A percentile compares a stretch with the other conserved stretches of the same genome.
phyloP scores from a whole-genome alignment of 2,329 filamentous ascomycete genomes.

The Cladorrhinum sp. region DNA sequence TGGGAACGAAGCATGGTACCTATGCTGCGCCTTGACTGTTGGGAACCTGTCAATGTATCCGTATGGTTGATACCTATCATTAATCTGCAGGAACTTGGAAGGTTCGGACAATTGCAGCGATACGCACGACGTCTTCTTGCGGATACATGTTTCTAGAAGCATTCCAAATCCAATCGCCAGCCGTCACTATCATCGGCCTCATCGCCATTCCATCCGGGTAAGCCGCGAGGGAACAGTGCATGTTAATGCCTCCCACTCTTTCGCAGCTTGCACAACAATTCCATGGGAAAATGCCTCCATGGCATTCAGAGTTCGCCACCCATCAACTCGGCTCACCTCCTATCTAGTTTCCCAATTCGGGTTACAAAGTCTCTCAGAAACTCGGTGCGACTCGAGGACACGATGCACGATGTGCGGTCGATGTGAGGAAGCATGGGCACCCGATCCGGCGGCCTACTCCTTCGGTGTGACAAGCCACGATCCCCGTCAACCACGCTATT shows the following conservation, averaged over 20 bases:
- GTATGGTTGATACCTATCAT: not conserved
- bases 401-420: not conserved
- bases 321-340: not conserved
- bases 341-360: not conserved
- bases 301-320: not conserved
- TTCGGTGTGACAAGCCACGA: constrained; percentile 4
- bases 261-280: not conserved
- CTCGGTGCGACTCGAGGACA: not conserved
- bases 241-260: not conserved
- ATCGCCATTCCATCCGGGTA: not conserved
- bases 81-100: no score
- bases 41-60: not conserved
- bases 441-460: not conserved
- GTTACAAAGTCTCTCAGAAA: not conserved
- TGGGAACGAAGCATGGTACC: not conserved
- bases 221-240: not conserved
- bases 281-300: not conserved
- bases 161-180: not conserved
- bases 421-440: not conserved
- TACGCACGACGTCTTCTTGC: no score
- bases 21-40: not conserved
- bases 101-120: no score
- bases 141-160: not conserved
- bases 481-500: constrained; percentile 1
- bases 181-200: not conserved